These are phyloP conservation scores for Rhododendron vialii DNA, from an alignment of 148 eudicot species.

Conservation along the genomic window DNA sequence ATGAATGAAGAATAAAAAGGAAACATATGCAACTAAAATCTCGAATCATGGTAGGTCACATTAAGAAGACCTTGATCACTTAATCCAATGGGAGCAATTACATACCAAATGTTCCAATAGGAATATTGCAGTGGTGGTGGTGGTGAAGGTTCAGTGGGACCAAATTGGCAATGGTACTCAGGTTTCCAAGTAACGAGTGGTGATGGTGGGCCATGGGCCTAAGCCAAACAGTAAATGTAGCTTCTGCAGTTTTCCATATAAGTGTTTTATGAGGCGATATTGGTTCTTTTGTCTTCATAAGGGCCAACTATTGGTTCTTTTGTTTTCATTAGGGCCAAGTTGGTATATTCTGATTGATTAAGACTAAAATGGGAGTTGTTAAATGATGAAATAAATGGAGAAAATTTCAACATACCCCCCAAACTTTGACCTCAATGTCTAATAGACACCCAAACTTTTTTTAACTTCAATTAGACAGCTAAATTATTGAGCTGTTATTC, in stretches of 20 bases:
- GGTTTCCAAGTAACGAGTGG: background rate
- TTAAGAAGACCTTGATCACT: background rate
- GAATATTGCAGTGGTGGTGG: background rate
- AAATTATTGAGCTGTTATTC: too few species aligned
- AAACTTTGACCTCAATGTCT: too few species aligned
- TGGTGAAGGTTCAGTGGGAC: background rate
- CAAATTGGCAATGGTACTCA: background rate
- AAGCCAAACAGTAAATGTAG: background rate
- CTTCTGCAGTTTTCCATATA: background rate
- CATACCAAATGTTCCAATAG: background rate
- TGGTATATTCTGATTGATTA: background rate
- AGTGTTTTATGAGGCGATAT: background rate
- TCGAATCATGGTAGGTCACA: background rate
- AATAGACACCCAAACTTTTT: too few species aligned
- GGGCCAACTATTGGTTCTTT: background rate
- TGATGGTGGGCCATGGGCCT: background rate
- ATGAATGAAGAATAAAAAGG: background rate
- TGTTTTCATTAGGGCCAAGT: background rate
- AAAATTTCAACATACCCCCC: too few species aligned
- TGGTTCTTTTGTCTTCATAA: background rate
- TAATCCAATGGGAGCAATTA: background rate
- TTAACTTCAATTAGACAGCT: too few species aligned
- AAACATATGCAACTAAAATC: background rate
- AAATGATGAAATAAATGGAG: too few species aligned
- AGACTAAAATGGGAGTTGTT: background rate